phyloP scores from a whole-genome alignment of 306 rosid genomes.

The Vigna angularis region DNA sequence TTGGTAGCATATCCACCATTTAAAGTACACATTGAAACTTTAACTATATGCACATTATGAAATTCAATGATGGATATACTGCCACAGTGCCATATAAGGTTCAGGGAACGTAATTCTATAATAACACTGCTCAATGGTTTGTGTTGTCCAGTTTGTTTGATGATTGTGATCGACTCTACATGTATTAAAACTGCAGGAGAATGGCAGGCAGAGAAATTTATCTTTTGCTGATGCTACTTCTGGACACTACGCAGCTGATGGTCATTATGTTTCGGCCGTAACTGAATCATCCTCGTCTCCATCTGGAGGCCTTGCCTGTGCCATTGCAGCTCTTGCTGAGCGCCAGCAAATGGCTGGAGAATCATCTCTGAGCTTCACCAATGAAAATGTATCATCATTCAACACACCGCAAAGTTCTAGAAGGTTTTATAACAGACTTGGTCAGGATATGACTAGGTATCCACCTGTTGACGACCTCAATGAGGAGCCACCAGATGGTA shows the following conservation, averaged over 20 bases:
- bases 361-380: slow-evolving; percentile 54
- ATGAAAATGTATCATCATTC: slow-evolving; percentile 55
- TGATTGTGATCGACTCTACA: slow-evolving; percentile 35
- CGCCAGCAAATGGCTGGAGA: slow-evolving; percentile 84
- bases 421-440: slow-evolving; percentile 64
- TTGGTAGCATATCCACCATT: slow-evolving; percentile 1
- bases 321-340: slow-evolving; percentile 97
- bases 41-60: slow-evolving; percentile 18
- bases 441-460: slow-evolving; percentile 61
- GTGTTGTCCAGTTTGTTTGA: slow-evolving; percentile 10
- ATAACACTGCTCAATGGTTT: slow-evolving; percentile 1
- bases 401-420: slow-evolving; percentile 62
- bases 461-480: slow-evolving; percentile 55
- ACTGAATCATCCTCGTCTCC: slow-evolving; percentile 86
- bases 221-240: slow-evolving; percentile 56
- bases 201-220: slow-evolving; percentile 68
- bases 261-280: slow-evolving; percentile 56
- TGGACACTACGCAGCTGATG: slow-evolving; percentile 55
- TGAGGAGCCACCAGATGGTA: slow-evolving; percentile 51
- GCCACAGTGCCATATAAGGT: background rate
- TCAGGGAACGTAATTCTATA: slow-evolving; percentile 9
- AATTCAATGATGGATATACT: slow-evolving; percentile 19
- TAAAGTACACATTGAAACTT: slow-evolving; percentile 4
- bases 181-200: slow-evolving; percentile 67
- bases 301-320: slow-evolving; percentile 95